These are phyloP conservation scores for Echeveria elegans DNA, from an alignment of 164 flowering plant species.

Conservation along the genomic window DNA sequence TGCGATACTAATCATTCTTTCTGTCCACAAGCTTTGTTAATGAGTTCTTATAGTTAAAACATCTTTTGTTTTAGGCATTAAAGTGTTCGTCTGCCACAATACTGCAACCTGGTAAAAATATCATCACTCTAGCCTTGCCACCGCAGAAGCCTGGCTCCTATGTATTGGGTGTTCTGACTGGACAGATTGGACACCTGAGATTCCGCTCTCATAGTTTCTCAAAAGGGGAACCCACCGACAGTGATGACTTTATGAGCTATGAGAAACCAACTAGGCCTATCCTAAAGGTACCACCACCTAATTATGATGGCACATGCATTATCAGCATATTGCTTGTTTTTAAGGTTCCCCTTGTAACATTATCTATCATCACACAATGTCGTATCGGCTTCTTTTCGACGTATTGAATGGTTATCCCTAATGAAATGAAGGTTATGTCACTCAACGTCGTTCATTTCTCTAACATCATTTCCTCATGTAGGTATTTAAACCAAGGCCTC, in stretches of 20 bases:
- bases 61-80: slow-evolving; percentile 46
- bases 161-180: slow-evolving; percentile 92
- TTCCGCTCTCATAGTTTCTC: slow-evolving; percentile 97
- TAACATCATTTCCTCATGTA: slow-evolving; percentile 14
- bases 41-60: neutral
- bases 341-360: neutral
- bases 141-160: slow-evolving; percentile 96
- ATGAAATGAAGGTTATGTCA: neutral
- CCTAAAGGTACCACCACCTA: slow-evolving; percentile 53
- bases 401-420: neutral
- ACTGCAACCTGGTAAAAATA: slow-evolving; percentile 72
- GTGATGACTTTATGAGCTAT: slow-evolving; percentile 95
- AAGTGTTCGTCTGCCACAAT: slow-evolving; percentile 57
- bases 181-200: slow-evolving; percentile 82
- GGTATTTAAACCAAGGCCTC: slow-evolving; percentile 88
- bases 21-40: neutral
- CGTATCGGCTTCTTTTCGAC: neutral
- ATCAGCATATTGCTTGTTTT: neutral
- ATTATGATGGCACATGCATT: neutral
- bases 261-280: slow-evolving; percentile 93
- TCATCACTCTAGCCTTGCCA: slow-evolving; percentile 58
- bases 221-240: slow-evolving; percentile 85
- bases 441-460: too few species aligned
- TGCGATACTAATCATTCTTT: neutral
- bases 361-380: neutral